A percentile compares a stretch with the other conserved stretches of the same genome.
Evolutionary conservation across 306 rosid species (phyloP).

Genomic region (Quercus dentata): DNA sequence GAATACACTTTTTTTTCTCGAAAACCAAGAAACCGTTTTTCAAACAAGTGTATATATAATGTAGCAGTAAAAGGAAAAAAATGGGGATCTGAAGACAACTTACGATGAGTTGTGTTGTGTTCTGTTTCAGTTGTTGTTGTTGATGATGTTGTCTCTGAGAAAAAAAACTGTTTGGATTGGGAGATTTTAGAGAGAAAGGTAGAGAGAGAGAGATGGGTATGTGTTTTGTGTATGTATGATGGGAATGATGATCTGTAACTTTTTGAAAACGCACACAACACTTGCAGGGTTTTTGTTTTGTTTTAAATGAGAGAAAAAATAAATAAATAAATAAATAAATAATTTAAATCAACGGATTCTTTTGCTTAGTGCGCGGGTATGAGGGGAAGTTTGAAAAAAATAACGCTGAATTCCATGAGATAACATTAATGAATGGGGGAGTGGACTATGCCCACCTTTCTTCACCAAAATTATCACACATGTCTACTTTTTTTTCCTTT

Average conservation of each 20-base stretch:
- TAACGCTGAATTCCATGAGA: slow-evolving; percentile 81
- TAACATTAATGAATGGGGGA: slow-evolving; percentile 29
- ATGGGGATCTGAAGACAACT: not conserved
- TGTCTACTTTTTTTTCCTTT: not conserved
- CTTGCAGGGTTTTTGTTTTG: not conserved
- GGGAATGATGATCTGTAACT: slow-evolving; percentile 20
- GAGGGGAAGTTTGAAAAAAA: slow-evolving; percentile 76
- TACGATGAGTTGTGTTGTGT: not conserved
- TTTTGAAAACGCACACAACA: slow-evolving; percentile 29
- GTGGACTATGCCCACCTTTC: slow-evolving; percentile 38
- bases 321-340: slow-evolving; percentile 1
- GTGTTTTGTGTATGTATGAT: no score
- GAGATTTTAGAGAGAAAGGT: not conserved
- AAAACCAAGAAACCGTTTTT: slow-evolving; percentile 22
- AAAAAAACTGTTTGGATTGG: not conserved
- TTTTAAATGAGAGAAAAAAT: not conserved
- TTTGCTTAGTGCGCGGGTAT: slow-evolving; percentile 85
- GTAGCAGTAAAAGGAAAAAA: not conserved
- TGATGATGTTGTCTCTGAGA: no score
- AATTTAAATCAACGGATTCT: slow-evolving; percentile 34
- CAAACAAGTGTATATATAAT: slow-evolving; percentile 10
- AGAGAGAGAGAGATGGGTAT: not conserved
- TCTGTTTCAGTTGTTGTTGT: not conserved
- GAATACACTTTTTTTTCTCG: not conserved
- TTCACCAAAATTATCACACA: not conserved